Evolutionary conservation across 768 basidiomycete genomes (phyloP).

Genomic region (Lanmaoa pseudosensibilis): DNA sequence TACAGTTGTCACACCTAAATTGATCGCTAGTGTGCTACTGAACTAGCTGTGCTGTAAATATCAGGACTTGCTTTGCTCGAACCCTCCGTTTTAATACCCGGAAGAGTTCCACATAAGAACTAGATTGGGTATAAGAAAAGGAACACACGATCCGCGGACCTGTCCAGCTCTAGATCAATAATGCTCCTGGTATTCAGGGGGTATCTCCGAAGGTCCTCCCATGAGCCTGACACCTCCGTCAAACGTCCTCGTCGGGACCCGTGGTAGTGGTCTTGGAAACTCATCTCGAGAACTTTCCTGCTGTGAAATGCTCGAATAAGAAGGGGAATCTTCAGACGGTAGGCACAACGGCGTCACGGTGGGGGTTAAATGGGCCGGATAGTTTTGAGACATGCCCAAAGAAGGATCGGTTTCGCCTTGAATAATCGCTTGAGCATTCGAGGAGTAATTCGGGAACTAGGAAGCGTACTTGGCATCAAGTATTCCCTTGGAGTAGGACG

Average conservation of each 20-base stretch:
- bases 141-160: too few species aligned
- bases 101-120: not conserved
- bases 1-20: not conserved
- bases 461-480: not conserved
- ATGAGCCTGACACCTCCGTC: constrained; percentile 4
- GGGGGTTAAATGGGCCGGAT: not conserved
- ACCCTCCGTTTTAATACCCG: not conserved
- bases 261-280: not conserved
- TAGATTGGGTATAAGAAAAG: not conserved
- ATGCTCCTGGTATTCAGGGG: constrained; percentile 3
- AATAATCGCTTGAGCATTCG: not conserved
- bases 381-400: not conserved
- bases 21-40: not conserved
- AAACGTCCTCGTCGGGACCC: not conserved
- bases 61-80: not conserved
- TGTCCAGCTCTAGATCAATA: not conserved
- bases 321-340: not conserved
- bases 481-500: not conserved
- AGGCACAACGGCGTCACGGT: not conserved
- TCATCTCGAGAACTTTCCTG: not conserved
- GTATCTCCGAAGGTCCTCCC: not conserved
- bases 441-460: too few species aligned
- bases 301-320: not conserved
- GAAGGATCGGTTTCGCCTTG: not conserved
- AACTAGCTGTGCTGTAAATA: not conserved